Conservation (phyloP, 306 rosid genomes). For the Clitoria ternatea region DNA sequence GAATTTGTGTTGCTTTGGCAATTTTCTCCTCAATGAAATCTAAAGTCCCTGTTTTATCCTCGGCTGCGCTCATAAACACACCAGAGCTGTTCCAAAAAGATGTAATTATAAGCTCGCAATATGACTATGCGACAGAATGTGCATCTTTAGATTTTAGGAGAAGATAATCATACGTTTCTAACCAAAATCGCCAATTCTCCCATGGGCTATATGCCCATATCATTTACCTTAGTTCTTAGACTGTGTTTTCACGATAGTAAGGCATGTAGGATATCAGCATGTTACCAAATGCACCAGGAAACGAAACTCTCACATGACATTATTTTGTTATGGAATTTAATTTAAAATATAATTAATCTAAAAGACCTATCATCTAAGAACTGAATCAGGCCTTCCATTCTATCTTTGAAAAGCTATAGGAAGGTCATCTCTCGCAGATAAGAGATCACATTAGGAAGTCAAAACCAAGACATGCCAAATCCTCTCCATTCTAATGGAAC, state of each 20-base stretch:
- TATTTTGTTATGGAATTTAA: constrained; percentile 2
- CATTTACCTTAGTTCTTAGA: background rate
- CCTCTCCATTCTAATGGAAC: too few relatives aligned
- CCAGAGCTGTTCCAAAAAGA: constrained; percentile 64
- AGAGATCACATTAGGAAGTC: background rate
- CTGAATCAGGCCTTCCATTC: background rate
- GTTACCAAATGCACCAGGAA: background rate
- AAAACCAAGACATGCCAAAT: too few relatives aligned
- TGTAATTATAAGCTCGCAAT: constrained; percentile 11
- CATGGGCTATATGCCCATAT: background rate
- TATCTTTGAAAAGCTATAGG: background rate
- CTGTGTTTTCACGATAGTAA: background rate
- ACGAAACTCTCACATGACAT: background rate
- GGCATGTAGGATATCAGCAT: background rate
- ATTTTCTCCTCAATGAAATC: constrained; percentile 78
- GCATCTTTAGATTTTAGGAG: constrained; percentile 2
- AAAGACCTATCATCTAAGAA: constrained; percentile 10
- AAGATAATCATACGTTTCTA: constrained; percentile 4
- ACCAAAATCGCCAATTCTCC: constrained; percentile 5
- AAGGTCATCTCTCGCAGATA: background rate
- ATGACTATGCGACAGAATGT: background rate
- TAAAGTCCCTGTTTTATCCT: constrained; percentile 63
- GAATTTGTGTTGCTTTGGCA: constrained; percentile 78
- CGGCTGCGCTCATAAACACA: constrained; percentile 58
- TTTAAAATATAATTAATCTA: background rate